Percentiles rank a stretch among this genome's conserved stretches.
Conservation (phyloP, 331 rosid genomes). For the Cydonia oblonga region DNA sequence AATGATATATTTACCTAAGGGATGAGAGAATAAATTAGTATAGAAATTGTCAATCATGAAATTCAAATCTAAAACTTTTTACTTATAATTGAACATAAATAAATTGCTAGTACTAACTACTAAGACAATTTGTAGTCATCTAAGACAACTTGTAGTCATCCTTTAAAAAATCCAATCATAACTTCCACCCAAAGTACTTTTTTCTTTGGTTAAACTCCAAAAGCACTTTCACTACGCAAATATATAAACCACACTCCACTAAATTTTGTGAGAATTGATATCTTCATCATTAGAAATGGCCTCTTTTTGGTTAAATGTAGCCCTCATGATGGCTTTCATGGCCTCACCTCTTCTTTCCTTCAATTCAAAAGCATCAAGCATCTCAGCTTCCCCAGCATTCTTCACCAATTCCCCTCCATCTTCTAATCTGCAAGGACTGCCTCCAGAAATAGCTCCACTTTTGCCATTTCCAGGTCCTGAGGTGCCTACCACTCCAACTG, state of each 20-base stretch:
- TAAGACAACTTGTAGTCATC: neutral
- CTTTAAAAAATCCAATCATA: conserved; percentile 34
- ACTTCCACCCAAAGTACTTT: conserved; percentile 26
- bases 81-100: too few relatives aligned
- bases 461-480: conserved; percentile 68
- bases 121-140: neutral
- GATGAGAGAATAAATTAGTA: too few relatives aligned
- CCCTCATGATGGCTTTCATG: conserved; percentile 33
- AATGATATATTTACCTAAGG: too few relatives aligned
- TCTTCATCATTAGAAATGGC: conserved; percentile 51
- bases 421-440: conserved; percentile 43
- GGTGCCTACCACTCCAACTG: conserved; percentile 48
- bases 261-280: neutral
- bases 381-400: conserved; percentile 34
- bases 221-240: neutral
- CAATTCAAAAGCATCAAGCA: conserved; percentile 26
- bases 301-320: conserved; percentile 37
- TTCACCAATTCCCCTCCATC: conserved; percentile 27
- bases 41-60: accelerated
- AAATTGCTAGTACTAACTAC: neutral
- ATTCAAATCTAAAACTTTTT: accelerated
- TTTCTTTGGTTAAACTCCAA: neutral
- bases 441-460: conserved; percentile 84
- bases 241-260: conserved; percentile 2
- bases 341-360: conserved; percentile 33